A percentile compares a stretch with the other conserved stretches of the same genome.
Evolutionary conservation across 1,284 basidiomycete genomes (phyloP).

Genomic region (Boletus austroedulis): DNA sequence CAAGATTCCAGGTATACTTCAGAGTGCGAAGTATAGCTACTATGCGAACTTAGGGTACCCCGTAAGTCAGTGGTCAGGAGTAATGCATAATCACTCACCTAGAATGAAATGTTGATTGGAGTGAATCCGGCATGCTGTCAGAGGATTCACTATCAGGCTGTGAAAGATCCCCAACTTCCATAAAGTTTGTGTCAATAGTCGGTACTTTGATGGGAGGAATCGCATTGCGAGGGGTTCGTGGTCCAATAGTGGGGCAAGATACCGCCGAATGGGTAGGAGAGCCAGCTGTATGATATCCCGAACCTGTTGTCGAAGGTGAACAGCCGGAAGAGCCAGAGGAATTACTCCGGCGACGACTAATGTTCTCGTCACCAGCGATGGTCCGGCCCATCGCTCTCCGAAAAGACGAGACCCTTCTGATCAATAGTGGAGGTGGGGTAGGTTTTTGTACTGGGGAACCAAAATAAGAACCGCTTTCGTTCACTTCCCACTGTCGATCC

Average conservation of each 20-base stretch:
- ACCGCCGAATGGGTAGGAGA: conserved; percentile 12
- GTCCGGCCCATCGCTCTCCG: background rate
- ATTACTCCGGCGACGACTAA: background rate
- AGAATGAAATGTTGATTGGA: background rate
- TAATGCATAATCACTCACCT: conserved; percentile 10
- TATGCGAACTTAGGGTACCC: conserved; percentile 12
- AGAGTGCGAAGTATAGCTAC: conserved; percentile 18
- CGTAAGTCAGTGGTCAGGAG: conserved; percentile 4
- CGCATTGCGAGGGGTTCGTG: background rate
- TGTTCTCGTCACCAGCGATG: background rate
- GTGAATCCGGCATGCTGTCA: conserved; percentile 4
- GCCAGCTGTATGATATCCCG: conserved; percentile 14
- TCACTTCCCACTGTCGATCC: conserved; percentile 9
- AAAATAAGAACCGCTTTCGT: conserved; percentile 14
- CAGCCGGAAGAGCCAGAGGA: background rate
- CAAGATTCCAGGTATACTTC: conserved; percentile 7
- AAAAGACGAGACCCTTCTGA: background rate
- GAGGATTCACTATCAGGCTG: conserved; percentile 8
- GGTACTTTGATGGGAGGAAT: background rate
- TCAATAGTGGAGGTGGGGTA: background rate
- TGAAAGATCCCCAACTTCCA: background rate
- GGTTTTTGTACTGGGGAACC: conserved; percentile 8
- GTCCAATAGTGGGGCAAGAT: conserved; percentile 11
- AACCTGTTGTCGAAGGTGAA: background rate
- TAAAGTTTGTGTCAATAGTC: conserved; percentile 1